Conservation (phyloP, 1,139 yeast species). For the Blastobotrys petasosporus region DNA sequence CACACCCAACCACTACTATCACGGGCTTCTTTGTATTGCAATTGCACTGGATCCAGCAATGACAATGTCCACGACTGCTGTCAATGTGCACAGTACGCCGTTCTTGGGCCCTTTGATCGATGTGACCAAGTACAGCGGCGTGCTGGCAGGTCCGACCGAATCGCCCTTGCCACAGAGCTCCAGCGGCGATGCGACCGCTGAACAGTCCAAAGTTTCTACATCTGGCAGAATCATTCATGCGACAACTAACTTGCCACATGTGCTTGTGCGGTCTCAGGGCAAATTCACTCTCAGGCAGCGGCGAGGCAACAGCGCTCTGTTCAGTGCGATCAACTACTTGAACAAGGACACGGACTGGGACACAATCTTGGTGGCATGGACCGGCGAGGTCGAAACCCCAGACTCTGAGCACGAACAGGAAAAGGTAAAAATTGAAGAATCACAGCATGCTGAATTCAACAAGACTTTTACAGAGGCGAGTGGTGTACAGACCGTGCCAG, state of each 20-base stretch:
- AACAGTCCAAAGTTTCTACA: slow-evolving; percentile 30
- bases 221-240: slow-evolving; percentile 66
- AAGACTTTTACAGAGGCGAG: slow-evolving; percentile 4
- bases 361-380: slow-evolving; percentile 88
- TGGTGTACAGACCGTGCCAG: slow-evolving; percentile 53
- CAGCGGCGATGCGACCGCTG: neutral
- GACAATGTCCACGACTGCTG: neutral
- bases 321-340: slow-evolving; percentile 64
- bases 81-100: slow-evolving; percentile 26
- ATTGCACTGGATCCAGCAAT: too few species aligned
- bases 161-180: neutral
- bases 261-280: slow-evolving; percentile 32
- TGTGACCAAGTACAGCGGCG: slow-evolving; percentile 6
- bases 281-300: slow-evolving; percentile 30
- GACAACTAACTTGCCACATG: slow-evolving; percentile 63
- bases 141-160: neutral
- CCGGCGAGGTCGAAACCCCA: slow-evolving; percentile 64
- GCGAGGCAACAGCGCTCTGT: slow-evolving; percentile 80
- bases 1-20: too few species aligned
- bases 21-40: too few species aligned
- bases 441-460: neutral
- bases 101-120: slow-evolving; percentile 26
- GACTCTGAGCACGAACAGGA: slow-evolving; percentile 25
- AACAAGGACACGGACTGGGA: slow-evolving; percentile 70
- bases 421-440: neutral